Base-by-base conservation (phyloP, 306 rosid genomes). In the barrel medic (Medicago truncatula) region DNA sequence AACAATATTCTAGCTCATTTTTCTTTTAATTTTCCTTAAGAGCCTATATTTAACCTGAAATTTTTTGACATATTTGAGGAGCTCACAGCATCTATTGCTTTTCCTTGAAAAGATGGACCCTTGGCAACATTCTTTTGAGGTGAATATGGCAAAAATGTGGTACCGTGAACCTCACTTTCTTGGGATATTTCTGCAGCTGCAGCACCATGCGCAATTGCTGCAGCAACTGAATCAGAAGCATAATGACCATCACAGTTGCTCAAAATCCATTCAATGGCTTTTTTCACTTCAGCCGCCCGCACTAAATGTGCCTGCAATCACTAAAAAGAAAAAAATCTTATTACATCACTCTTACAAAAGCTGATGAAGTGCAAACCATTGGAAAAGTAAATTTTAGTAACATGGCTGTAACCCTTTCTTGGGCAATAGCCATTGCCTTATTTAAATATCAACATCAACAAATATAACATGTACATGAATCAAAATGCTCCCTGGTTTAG, bases 231-330 rank as follows among this genome's bases (percentile, higher is more conserved):
- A 81, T 92, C 92, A 8, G 98, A 92, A 78, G 98, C 99, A 85
- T 92, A 96, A 80, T 92, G 93, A 67, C 92, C 98, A 83, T 96
- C 99, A 74, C 83, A 83, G 83, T 88, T 96, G 90, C 83, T 81
- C 91, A 96, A 89, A 83, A 96, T 96, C 99, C 97, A 92, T 81
- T 92, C 99, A 21, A 90, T 90, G 78, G 96, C 94, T 76, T 82
- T 92, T 83, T 96, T 96, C 88, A 96, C 97, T 87, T 96, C 97
- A 79, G 98, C 92, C 75, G 99, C 96, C 87, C 85, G 96, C 76
- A 89, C 84, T 84, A 96, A 91, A 92, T 96, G 99, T 83, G 93
- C 98, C 99, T 96, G 99, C 98, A 92, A 84, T 96, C 98, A 96
- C 98, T 90, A 96, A 91, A 89, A 82, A 84, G 83, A 81, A 84